Percentiles rank a stretch among this genome's conserved stretches.
These are phyloP conservation scores for Saccharomyces cerevisiae DNA, from an alignment of 805 yeast genomes.

Conservation along the genomic window DNA sequence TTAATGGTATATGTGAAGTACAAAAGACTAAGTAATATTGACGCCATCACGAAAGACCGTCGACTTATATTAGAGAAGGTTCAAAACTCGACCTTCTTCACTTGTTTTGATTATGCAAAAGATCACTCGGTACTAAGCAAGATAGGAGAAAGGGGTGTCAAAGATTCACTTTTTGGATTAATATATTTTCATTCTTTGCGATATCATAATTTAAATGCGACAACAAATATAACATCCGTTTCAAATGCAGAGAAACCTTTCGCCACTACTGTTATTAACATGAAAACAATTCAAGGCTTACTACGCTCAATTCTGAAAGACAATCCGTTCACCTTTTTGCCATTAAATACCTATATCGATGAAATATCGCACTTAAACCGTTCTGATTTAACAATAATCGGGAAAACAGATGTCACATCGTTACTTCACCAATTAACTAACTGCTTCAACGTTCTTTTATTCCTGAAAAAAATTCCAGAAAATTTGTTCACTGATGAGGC, in stretches of 20 bases:
- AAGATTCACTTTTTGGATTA: constrained; percentile 8
- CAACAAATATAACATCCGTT: constrained; percentile 3
- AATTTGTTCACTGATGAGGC: constrained; percentile 7
- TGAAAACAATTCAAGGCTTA: constrained; percentile 15
- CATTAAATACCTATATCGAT: constrained; percentile 12
- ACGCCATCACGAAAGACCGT: constrained; percentile 39
- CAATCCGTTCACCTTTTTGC: constrained; percentile 19
- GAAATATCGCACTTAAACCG: neutral
- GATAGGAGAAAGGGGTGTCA: constrained; percentile 10
- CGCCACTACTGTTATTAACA: neutral
- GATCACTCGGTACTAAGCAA: constrained; percentile 17
- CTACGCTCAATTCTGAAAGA: constrained; percentile 10
- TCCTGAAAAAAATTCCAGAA: constrained; percentile 5
- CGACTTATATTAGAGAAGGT: constrained; percentile 38
- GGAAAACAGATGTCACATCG: neutral
- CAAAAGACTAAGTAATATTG: constrained; percentile 53
- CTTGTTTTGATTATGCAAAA: constrained; percentile 42
- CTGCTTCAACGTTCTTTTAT: constrained; percentile 9
- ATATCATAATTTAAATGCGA: constrained; percentile 12
- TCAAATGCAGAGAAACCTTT: neutral
- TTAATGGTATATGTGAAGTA: constrained; percentile 63
- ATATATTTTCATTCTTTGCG: constrained; percentile 14
- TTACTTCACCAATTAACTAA: constrained; percentile 6
- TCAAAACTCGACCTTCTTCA: constrained; percentile 28
- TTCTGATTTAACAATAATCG: neutral